Evolutionary conservation across 169 alveolate species (phyloP).

Genomic region (Plasmodium sp.): DNA sequence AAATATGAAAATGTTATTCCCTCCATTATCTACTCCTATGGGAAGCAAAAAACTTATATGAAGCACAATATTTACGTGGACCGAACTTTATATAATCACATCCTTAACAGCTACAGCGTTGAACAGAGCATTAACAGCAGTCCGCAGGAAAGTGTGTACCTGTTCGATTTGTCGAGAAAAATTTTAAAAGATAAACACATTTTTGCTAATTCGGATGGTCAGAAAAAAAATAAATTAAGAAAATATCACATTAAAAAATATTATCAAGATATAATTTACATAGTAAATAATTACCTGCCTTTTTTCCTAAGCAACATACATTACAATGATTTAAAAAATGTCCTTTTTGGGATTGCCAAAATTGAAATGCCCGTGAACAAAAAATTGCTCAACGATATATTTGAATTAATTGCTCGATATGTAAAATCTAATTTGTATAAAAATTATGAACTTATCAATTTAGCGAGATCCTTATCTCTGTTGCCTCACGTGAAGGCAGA

Average conservation of each 20-base stretch:
- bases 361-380: conserved; percentile 65
- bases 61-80: conserved; percentile 56
- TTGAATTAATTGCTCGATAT: conserved; percentile 18
- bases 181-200: conserved; percentile 28
- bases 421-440: conserved; percentile 31
- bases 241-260: conserved; percentile 37
- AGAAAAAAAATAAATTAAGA: conserved; percentile 9
- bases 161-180: conserved; percentile 44
- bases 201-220: not conserved
- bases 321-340: conserved; percentile 70
- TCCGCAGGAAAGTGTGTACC: conserved; percentile 36
- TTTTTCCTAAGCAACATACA: conserved; percentile 37
- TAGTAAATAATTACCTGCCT: conserved; percentile 35
- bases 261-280: conserved; percentile 53
- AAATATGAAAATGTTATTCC: conserved; percentile 62
- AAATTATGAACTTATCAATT: conserved; percentile 66
- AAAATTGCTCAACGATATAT: conserved; percentile 27
- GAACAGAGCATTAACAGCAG: not conserved
- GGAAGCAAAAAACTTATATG: conserved; percentile 63
- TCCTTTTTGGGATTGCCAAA: conserved; percentile 66
- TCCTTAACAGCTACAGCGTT: conserved; percentile 13
- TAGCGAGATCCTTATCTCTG: conserved; percentile 42
- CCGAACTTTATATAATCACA: conserved; percentile 48
- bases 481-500: conserved; percentile 36
- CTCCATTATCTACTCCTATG: conserved; percentile 62